Conservation (phyloP, 2,329 filamentous ascomycete species). For the Phialocephala subalpina region DNA sequence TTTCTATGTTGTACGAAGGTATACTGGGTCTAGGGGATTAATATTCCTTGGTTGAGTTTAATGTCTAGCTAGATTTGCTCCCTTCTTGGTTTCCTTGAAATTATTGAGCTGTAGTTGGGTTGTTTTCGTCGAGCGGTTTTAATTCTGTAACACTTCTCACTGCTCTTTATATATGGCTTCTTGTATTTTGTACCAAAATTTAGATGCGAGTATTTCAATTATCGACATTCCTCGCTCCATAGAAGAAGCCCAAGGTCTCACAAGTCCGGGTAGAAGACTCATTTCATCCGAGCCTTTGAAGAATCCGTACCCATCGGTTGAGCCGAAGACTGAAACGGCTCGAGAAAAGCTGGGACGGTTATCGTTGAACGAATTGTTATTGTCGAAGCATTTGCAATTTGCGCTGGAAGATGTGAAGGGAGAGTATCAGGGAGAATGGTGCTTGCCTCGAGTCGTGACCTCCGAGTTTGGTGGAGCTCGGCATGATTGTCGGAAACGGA, state of each 20-base stretch:
- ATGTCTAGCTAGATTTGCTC: too few relatives aligned
- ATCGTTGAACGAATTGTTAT: slow-evolving; percentile 38
- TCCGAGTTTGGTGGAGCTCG: background rate
- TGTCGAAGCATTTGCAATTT: slow-evolving; percentile 39
- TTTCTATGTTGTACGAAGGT: too few relatives aligned
- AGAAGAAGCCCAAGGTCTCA: slow-evolving; percentile 65
- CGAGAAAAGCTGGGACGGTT: slow-evolving; percentile 27
- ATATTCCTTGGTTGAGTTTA: too few relatives aligned
- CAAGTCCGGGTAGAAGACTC: slow-evolving; percentile 24
- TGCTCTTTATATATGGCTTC: slow-evolving; percentile 22
- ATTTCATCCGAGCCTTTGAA: slow-evolving; percentile 51
- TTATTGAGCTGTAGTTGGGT: background rate
- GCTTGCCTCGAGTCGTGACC: slow-evolving; percentile 33
- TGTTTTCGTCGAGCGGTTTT: background rate
- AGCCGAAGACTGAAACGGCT: slow-evolving; percentile 56
- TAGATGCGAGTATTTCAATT: slow-evolving; percentile 59
- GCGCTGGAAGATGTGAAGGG: slow-evolving; percentile 35
- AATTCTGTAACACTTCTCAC: background rate
- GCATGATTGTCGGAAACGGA: slow-evolving; percentile 9
- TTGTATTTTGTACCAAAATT: slow-evolving; percentile 62
- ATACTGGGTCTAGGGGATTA: too few relatives aligned
- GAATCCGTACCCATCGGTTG: slow-evolving; percentile 58
- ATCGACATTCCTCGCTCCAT: slow-evolving; percentile 77
- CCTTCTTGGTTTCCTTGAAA: background rate
- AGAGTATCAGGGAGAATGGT: slow-evolving; percentile 46